These are phyloP conservation scores for Paradendryphiella salina DNA, from an alignment of 2,329 filamentous ascomycete genomes.

Conservation along the genomic window DNA sequence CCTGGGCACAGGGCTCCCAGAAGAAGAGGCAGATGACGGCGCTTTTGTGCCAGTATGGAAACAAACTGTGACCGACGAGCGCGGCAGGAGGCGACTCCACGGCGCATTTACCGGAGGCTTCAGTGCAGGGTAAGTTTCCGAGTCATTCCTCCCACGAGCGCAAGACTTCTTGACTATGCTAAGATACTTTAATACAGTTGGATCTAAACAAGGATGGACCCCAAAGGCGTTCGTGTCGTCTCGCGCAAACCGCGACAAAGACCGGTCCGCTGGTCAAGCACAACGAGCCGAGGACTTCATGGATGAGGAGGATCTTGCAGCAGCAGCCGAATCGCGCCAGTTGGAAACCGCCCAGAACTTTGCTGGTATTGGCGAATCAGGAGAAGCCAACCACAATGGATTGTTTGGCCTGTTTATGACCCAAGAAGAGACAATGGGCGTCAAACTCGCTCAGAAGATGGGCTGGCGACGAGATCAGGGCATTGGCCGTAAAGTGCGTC, in stretches of 20 bases:
- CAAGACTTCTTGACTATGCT: constrained; percentile 44
- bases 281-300: constrained; percentile 89
- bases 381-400: constrained; percentile 55
- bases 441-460: constrained; percentile 85
- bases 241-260: constrained; percentile 73
- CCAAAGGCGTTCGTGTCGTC: constrained; percentile 92
- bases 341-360: constrained; percentile 75
- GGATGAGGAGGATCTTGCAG: constrained; percentile 93
- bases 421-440: constrained; percentile 81
- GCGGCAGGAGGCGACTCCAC: constrained; percentile 85
- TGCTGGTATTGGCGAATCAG: constrained; percentile 72
- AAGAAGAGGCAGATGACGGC: constrained; percentile 80
- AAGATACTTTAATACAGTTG: constrained; percentile 97
- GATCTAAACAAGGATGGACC: constrained; percentile 97
- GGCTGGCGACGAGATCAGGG: constrained; percentile 95
- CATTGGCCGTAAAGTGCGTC: constrained; percentile 80
- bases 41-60: constrained; percentile 97
- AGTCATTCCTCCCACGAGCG: constrained; percentile 21
- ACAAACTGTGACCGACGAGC: constrained; percentile 93
- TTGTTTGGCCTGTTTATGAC: constrained; percentile 73
- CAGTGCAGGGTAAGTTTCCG: constrained; percentile 78
- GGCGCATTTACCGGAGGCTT: constrained; percentile 96
- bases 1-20: constrained; percentile 76
- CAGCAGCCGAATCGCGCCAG: constrained; percentile 75
- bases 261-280: constrained; percentile 57